Evolutionary conservation across 1,284 basidiomycete genomes (phyloP), one percentile per base, ranked within the genome.

Genomic region (Microbotryum lychnidis-dioicae): DNA sequence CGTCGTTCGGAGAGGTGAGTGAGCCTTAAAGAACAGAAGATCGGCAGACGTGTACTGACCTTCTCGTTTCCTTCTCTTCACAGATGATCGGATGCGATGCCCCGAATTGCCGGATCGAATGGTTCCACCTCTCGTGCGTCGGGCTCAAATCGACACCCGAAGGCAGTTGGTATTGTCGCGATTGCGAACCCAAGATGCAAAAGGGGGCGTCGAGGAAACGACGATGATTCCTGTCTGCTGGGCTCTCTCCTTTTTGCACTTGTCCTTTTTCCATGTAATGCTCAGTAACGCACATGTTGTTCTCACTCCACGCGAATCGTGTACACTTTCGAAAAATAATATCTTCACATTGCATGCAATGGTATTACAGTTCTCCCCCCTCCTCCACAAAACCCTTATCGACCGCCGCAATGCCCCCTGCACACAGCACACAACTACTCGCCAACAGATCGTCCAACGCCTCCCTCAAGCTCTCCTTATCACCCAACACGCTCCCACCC

Each of bases 391-490:
- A 56, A 21, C 16, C n/a, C 37, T 45, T 87, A 75, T 97, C 91
- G 68, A 97, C 75, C 7, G 87, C 86, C 7, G 81, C 84, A 45
- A 97, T 82, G 10, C 90, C 84, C 62, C 87, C 86, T 74, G 96
- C 91, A 75, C 93, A 97, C 63, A 96, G 76, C 31, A 91, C 90
- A 77, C 93, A 97, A 63, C 81, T 87, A 67, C 86, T 84, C 12
- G 91, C 87, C 49, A 97, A 79, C 59, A 96, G 75, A 57, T 89
- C 87, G 70, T 97, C 93, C 71, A 97, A 74, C 77, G 94, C 91
- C 54, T 79, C 79, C 66, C 87, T 80, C 72, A 90, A 71, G 73
- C 76, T 71, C 83, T 85, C 57, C 81, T 63, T 78, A 77, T 62
- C 65, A 37, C 84, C 82, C 63, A 77, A 78, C 66, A 80, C 82